Percentiles rank a stretch among this genome's conserved stretches.
These are phyloP conservation scores for Cryptococcus sp. DNA, from an alignment of 1,284 basidiomycete genomes.

Conservation along the genomic window DNA sequence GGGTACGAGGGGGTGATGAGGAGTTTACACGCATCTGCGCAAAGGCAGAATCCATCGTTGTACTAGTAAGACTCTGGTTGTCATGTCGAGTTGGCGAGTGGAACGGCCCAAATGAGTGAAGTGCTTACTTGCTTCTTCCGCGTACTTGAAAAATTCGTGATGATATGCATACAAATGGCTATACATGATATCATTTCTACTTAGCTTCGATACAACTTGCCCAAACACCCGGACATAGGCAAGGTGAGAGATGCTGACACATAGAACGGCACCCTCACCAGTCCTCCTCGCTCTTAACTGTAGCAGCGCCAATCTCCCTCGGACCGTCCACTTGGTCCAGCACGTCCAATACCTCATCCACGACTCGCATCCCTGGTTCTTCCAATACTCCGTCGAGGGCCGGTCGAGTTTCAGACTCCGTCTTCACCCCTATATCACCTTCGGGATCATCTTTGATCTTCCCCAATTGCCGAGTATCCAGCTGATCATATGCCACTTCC, in stretches of 20 bases:
- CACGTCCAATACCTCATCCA: slow-evolving; percentile 24
- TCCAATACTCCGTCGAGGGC: neutral
- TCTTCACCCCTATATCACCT: slow-evolving; percentile 7
- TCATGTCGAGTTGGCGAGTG: no score
- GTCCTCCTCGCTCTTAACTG: neutral
- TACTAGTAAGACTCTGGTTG: no score
- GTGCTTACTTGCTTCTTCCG: no score
- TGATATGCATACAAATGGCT: no score
- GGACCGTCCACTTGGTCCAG: slow-evolving; percentile 30
- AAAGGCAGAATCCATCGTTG: no score
- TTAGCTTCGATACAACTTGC: no score
- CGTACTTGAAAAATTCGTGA: no score
- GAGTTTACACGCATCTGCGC: neutral
- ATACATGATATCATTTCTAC: no score
- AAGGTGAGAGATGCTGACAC: no score
- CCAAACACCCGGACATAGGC: no score
- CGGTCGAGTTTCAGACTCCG: slow-evolving; percentile 3
- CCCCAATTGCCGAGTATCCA: slow-evolving; percentile 6
- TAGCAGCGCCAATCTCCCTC: slow-evolving; percentile 15
- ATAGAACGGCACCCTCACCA: neutral
- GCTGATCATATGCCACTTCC: slow-evolving; percentile 20
- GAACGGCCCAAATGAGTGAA: no score
- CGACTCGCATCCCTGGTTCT: neutral
- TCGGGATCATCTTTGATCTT: slow-evolving; percentile 17
- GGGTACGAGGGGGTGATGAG: no score